Evolutionary conservation across 805 yeast species (phyloP).

Genomic region (Wickerhamiella alocasiicola): DNA sequence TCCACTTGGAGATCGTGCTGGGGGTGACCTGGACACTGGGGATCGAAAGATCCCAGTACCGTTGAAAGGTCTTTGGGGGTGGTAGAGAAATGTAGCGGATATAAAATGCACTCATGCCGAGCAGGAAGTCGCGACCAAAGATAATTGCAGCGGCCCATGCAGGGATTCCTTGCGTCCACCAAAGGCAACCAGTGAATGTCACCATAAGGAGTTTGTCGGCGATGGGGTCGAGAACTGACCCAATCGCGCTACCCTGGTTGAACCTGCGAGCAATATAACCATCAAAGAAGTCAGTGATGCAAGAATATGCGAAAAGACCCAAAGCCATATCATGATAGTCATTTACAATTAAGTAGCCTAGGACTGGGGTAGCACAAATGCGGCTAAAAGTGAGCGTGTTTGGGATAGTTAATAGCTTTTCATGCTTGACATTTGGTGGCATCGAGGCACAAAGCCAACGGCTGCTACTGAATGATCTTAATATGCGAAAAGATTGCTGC

Average conservation of each 20-base stretch:
- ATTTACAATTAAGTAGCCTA: slow-evolving; percentile 65
- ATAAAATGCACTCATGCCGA: slow-evolving; percentile 60
- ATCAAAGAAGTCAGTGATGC: slow-evolving; percentile 83
- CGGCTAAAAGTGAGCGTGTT: slow-evolving; percentile 73
- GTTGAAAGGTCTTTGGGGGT: slow-evolving; percentile 53
- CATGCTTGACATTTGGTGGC: no score
- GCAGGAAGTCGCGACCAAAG: slow-evolving; percentile 68
- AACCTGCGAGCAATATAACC: slow-evolving; percentile 80
- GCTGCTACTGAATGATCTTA: no score
- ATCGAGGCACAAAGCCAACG: no score
- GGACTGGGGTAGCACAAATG: slow-evolving; percentile 66
- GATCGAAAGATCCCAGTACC: slow-evolving; percentile 67
- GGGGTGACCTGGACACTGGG: slow-evolving; percentile 85
- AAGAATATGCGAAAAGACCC: slow-evolving; percentile 66
- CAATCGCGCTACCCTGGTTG: slow-evolving; percentile 67
- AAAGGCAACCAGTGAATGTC: slow-evolving; percentile 64
- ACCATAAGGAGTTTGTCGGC: slow-evolving; percentile 92
- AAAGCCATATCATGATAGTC: slow-evolving; percentile 55
- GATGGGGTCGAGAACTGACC: slow-evolving; percentile 85
- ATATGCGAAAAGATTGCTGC: no score
- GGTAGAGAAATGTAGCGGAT: slow-evolving; percentile 65
- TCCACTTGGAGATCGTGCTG: slow-evolving; percentile 69
- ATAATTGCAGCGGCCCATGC: slow-evolving; percentile 43
- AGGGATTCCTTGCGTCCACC: slow-evolving; percentile 61
- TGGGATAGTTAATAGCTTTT: slow-evolving; percentile 71